Evolutionary conservation across 2,329 filamentous ascomycete genomes (phyloP).

Genomic region (Aspergillus sp.): DNA sequence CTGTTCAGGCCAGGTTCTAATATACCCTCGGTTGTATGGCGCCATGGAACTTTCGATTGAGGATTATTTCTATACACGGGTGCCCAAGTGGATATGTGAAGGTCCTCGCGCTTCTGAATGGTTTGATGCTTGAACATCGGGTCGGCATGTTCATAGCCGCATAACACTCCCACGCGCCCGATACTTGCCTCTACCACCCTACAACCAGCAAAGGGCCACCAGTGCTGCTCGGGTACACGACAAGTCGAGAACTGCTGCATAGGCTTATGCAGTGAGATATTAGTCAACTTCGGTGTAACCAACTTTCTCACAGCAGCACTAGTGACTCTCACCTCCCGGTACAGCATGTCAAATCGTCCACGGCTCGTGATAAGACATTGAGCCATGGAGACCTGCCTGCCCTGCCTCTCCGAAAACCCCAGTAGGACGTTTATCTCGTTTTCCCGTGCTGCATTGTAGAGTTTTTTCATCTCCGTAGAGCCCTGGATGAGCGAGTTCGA

Average conservation of each 20-base stretch:
- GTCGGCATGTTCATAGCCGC: conserved; percentile 54
- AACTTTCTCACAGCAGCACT: conserved; percentile 52
- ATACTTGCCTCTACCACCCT: conserved; percentile 35
- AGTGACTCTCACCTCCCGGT: conserved; percentile 50
- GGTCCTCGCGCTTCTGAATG: conserved; percentile 33
- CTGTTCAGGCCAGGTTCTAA: background rate
- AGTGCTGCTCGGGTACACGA: too few species aligned
- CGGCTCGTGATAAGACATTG: conserved; percentile 45
- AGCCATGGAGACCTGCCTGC: conserved; percentile 44
- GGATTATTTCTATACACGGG: conserved; percentile 17
- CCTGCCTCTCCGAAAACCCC: conserved; percentile 44
- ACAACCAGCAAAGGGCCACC: too few species aligned
- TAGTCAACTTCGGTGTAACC: too few species aligned
- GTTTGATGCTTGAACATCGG: conserved; percentile 51
- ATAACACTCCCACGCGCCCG: conserved; percentile 45
- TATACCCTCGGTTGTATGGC: conserved; percentile 10
- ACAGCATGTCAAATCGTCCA: conserved; percentile 40
- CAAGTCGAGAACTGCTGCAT: too few species aligned
- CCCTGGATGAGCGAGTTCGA: conserved; percentile 28
- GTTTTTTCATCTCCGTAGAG: conserved; percentile 36
- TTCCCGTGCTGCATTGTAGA: conserved; percentile 33
- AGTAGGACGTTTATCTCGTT: conserved; percentile 43
- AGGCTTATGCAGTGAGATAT: too few species aligned
- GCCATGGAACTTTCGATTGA: too few species aligned
- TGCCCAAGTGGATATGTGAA: conserved; percentile 53